Percentiles rank a stretch among this genome's conserved stretches.
phyloP scores from a whole-genome alignment of 176 grass and related monocot species.

The Zizania latifolia region DNA sequence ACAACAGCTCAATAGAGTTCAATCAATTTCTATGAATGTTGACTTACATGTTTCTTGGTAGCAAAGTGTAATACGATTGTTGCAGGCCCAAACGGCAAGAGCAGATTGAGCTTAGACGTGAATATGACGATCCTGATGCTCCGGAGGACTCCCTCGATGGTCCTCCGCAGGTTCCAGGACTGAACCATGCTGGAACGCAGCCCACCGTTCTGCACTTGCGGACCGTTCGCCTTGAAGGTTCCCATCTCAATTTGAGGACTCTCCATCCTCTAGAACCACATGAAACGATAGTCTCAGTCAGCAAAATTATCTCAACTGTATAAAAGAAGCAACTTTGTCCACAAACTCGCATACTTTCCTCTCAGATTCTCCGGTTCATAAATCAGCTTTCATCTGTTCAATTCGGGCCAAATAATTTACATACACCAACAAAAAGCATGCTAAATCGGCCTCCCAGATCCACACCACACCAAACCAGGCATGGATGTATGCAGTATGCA shows the following conservation, averaged over 20 bases:
- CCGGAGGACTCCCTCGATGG: constrained; percentile 11
- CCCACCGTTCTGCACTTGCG: constrained; percentile 23
- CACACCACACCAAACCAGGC: neutral
- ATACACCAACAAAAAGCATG: neutral
- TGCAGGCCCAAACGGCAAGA: constrained; percentile 51
- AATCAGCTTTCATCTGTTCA: neutral
- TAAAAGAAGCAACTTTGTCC: neutral
- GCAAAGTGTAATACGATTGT: constrained; percentile 52
- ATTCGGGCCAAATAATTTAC: neutral
- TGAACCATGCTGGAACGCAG: constrained; percentile 1
- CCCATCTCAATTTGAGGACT: constrained; percentile 53
- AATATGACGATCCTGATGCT: constrained; percentile 56
- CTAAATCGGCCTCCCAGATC: constrained; percentile 12
- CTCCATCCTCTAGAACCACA: constrained; percentile 35
- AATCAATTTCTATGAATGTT: neutral
- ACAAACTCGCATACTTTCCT: neutral
- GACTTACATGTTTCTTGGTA: constrained; percentile 62
- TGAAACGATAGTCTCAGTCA: neutral
- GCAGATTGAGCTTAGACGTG: constrained; percentile 56
- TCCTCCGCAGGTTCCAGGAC: constrained; percentile 25
- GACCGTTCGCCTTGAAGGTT: constrained; percentile 30
- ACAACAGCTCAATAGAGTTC: neutral
- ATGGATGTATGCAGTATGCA: constrained; percentile 6
- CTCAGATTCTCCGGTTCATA: neutral
- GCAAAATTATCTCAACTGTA: neutral